Evolutionary conservation across 768 basidiomycete genomes (phyloP).

Genomic region (Floccularia luteovirens): DNA sequence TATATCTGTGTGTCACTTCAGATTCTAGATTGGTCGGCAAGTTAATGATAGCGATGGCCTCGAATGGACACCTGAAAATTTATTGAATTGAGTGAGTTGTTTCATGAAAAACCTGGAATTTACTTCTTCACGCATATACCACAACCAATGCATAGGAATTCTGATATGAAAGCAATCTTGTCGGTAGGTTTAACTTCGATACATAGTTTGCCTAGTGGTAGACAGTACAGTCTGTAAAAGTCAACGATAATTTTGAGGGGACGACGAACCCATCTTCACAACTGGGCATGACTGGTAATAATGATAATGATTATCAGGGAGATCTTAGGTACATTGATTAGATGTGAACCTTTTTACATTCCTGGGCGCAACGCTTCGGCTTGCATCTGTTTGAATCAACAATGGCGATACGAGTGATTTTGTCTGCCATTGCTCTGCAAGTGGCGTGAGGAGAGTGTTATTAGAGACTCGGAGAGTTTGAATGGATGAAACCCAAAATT

Average conservation of each 20-base stretch:
- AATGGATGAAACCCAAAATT: constrained; percentile 9
- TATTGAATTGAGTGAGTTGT: not conserved
- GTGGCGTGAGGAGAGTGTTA: constrained; percentile 10
- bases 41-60: constrained; percentile 98
- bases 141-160: constrained; percentile 98
- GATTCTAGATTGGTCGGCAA: constrained; percentile 95
- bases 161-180: constrained; percentile 98
- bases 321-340: constrained; percentile 6
- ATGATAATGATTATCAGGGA: constrained; percentile 11
- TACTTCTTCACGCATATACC: constrained; percentile 99
- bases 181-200: constrained; percentile 95
- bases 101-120: constrained; percentile 16
- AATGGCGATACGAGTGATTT: constrained; percentile 97
- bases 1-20: constrained; percentile 96
- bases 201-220: constrained; percentile 84
- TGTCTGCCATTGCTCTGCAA: constrained; percentile 66
- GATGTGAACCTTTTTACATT: constrained; percentile 84
- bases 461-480: constrained; percentile 4
- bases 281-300: constrained; percentile 66
- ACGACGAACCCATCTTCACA: constrained; percentile 83
- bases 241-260: constrained; percentile 1
- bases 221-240: constrained; percentile 4
- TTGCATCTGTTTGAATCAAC: constrained; percentile 90
- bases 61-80: constrained; percentile 91
- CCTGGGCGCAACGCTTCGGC: constrained; percentile 94